A percentile compares a stretch with the other conserved stretches of the same genome.
These are phyloP conservation scores for Lactarius akahatsu DNA, from an alignment of 768 basidiomycete species.

Conservation along the genomic window DNA sequence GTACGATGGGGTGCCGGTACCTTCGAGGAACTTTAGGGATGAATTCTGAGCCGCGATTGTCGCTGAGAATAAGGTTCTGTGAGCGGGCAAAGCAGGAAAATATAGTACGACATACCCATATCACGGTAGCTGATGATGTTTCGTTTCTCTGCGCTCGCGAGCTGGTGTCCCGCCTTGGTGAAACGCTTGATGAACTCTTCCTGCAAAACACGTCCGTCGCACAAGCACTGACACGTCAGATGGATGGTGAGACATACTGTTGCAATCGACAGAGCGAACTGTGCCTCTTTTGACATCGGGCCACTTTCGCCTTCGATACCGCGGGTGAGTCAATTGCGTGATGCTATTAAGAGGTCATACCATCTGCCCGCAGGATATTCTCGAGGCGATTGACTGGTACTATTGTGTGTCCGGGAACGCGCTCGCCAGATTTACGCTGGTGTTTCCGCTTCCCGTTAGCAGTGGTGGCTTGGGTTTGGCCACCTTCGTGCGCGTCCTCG, in stretches of 20 bases:
- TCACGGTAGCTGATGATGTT: constrained; percentile 27
- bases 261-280: constrained; percentile 28
- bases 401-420: constrained; percentile 28
- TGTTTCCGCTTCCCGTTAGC: constrained; percentile 24
- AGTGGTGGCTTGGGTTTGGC: constrained; percentile 8
- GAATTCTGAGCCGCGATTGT: constrained; percentile 14
- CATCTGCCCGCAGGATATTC: constrained; percentile 29
- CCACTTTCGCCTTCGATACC: constrained; percentile 25
- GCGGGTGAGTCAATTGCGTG: constrained; percentile 1
- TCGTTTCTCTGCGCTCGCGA: constrained; percentile 20
- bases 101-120: constrained; percentile 24
- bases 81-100: neutral
- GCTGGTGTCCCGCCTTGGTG: constrained; percentile 24
- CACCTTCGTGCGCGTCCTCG: constrained; percentile 15
- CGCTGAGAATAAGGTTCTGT: constrained; percentile 7
- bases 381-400: constrained; percentile 27
- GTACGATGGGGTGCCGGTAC: constrained; percentile 5
- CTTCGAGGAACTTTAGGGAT: constrained; percentile 27
- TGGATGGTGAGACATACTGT: constrained; percentile 19
- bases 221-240: constrained; percentile 18
- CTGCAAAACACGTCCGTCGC: constrained; percentile 18
- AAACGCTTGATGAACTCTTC: constrained; percentile 31
- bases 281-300: constrained; percentile 31
- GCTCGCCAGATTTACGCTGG: constrained; percentile 26
- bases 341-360: constrained; percentile 18